phyloP scores from a whole-genome alignment of 768 basidiomycete genomes.

The Termitomyces sp. region DNA sequence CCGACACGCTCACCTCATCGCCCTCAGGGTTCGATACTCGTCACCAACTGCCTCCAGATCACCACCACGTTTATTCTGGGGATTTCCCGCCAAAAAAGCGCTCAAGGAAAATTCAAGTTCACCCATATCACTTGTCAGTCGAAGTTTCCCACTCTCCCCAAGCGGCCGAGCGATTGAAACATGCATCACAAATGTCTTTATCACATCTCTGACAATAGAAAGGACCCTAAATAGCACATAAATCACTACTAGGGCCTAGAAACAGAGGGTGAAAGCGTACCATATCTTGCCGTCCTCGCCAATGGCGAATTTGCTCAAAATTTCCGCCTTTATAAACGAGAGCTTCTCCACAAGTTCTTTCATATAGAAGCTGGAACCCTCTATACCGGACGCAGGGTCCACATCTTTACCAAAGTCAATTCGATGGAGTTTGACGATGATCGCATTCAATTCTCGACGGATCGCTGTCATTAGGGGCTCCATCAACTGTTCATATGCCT shows the following conservation, averaged over 20 bases:
- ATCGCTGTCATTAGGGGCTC: conserved; percentile 65
- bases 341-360: conserved; percentile 89
- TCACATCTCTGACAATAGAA: conserved; percentile 70
- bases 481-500: conserved; percentile 49
- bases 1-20: conserved; percentile 66
- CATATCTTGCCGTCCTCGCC: conserved; percentile 73
- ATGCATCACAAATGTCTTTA: conserved; percentile 86
- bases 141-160: conserved; percentile 90
- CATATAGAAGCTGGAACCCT: conserved; percentile 81
- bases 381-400: conserved; percentile 61
- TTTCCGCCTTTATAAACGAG: conserved; percentile 70
- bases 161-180: conserved; percentile 91
- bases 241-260: not conserved
- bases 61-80: conserved; percentile 54
- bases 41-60: conserved; percentile 76
- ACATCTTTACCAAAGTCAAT: conserved; percentile 73
- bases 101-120: conserved; percentile 91
- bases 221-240: conserved; percentile 40
- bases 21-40: conserved; percentile 81
- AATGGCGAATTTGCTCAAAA: conserved; percentile 65
- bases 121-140: conserved; percentile 94
- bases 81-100: conserved; percentile 62
- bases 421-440: conserved; percentile 80
- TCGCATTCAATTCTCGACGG: conserved; percentile 73
- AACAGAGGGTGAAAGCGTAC: conserved; percentile 35